phyloP scores from a whole-genome alignment of 2,329 filamentous ascomycete genomes.

The Neurospora sp. region DNA sequence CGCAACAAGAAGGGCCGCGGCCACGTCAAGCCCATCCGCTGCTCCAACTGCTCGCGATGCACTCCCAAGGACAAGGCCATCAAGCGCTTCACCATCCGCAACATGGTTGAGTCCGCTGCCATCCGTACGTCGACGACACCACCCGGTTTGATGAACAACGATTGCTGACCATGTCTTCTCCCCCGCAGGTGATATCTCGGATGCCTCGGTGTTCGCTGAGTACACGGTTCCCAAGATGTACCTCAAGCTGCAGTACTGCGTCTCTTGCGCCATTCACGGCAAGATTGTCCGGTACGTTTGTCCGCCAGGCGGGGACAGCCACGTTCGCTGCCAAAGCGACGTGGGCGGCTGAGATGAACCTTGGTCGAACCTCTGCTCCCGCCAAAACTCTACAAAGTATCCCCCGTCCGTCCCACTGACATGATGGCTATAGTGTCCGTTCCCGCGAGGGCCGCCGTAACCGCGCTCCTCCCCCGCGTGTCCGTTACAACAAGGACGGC shows the following conservation, averaged over 20 bases:
- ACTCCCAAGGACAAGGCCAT: conserved; percentile 99
- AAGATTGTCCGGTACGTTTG: conserved; percentile 99
- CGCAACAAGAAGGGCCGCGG: conserved; percentile 55
- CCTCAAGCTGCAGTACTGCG: conserved; percentile 99
- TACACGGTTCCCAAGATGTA: conserved; percentile 99
- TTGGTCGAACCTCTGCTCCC: conserved; percentile 24
- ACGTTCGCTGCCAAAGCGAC: conserved; percentile 23
- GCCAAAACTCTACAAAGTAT: conserved; percentile 6
- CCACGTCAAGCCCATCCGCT: conserved; percentile 97
- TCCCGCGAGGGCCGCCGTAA: conserved; percentile 96
- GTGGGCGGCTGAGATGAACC: conserved; percentile 37
- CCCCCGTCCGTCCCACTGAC: conserved; percentile 29
- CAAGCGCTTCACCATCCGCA: conserved; percentile 99
- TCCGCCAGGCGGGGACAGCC: conserved; percentile 49
- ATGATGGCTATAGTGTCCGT: conserved; percentile 63
- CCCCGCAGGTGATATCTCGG: conserved; percentile 90
- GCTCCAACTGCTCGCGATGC: conserved; percentile 67
- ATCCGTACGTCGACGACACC: conserved; percentile 67
- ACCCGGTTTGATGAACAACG: not conserved
- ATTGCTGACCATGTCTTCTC: conserved; percentile 10
- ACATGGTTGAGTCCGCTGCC: conserved; percentile 99
- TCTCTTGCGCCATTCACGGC: conserved; percentile 99
- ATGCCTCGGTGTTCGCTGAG: conserved; percentile 97
- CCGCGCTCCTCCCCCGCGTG: conserved; percentile 93
- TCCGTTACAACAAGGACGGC: conserved; percentile 99